phyloP scores from a whole-genome alignment of 768 basidiomycete species.

The Auriscalpium microsporum region DNA sequence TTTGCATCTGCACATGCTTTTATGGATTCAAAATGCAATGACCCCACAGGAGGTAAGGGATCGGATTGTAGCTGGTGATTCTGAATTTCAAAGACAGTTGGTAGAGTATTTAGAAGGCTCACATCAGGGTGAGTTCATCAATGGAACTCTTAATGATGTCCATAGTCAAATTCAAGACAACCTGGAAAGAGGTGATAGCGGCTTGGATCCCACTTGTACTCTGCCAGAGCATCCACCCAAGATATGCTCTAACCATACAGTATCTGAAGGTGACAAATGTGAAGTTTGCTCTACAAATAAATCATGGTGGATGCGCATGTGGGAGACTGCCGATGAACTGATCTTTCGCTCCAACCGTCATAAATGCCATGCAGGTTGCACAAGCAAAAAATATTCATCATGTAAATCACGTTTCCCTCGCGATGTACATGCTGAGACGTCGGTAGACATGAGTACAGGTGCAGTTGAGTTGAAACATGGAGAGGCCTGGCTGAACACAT shows the following conservation, averaged over 20 bases:
- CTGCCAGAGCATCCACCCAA: no score
- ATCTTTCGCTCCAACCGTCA: slow-evolving; percentile 6
- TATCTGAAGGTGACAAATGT: no score
- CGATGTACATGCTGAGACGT: slow-evolving; percentile 15
- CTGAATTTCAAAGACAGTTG: slow-evolving; percentile 7
- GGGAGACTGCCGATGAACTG: slow-evolving; percentile 2
- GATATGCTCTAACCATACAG: no score
- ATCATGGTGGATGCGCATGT: not conserved
- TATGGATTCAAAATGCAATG: slow-evolving; percentile 9
- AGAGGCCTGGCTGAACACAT: slow-evolving; percentile 31
- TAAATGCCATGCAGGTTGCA: slow-evolving; percentile 19
- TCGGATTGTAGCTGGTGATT: slow-evolving; percentile 5
- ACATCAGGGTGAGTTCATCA: slow-evolving; percentile 9
- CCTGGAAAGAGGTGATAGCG: no score
- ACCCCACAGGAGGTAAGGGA: slow-evolving; percentile 15
- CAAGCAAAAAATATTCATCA: slow-evolving; percentile 19
- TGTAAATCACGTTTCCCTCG: slow-evolving; percentile 32
- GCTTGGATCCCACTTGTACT: no score
- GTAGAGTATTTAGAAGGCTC: slow-evolving; percentile 8
- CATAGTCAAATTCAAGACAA: not conserved
- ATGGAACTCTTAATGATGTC: not conserved
- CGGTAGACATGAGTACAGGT: slow-evolving; percentile 23
- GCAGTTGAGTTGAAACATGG: slow-evolving; percentile 21
- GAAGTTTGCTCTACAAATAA: no score
- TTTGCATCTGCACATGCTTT: slow-evolving; percentile 16